phyloP scores from a whole-genome alignment of 257 asterid genomes.

The Nicotiana tomentosiformis region DNA sequence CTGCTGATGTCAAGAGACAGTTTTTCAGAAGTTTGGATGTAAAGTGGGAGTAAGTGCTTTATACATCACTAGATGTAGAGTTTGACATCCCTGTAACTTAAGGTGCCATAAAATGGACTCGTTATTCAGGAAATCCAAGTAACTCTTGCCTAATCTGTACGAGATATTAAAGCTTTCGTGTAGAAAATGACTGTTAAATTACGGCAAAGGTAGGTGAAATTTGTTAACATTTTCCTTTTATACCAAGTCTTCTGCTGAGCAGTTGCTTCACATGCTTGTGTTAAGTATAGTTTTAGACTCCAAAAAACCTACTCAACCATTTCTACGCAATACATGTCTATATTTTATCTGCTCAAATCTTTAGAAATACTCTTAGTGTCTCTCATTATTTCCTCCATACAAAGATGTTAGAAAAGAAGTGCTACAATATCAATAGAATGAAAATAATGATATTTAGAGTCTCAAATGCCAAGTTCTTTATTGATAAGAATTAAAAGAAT shows the following conservation, averaged over 20 bases:
- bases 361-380: too few species aligned
- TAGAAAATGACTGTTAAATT: not conserved
- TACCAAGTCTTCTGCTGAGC: not conserved
- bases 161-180: not conserved
- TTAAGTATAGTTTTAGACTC: not conserved
- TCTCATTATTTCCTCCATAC: too few species aligned
- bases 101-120: not conserved
- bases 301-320: not conserved
- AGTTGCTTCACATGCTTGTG: not conserved
- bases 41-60: slow-evolving; percentile 8
- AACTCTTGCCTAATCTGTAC: not conserved
- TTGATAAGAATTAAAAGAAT: too few species aligned
- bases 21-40: slow-evolving; percentile 14
- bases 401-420: too few species aligned
- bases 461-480: too few species aligned
- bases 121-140: slow-evolving; percentile 1
- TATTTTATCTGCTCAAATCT: too few species aligned
- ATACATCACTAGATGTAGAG: not conserved
- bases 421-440: too few species aligned
- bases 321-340: too few species aligned
- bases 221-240: not conserved
- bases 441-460: too few species aligned
- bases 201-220: not conserved
- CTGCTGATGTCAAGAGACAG: slow-evolving; percentile 1
- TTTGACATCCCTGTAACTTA: not conserved